Percentiles rank a stretch among this genome's conserved stretches.
Conservation (phyloP, 305 asterid genomes). For the Andrographis paniculata region DNA sequence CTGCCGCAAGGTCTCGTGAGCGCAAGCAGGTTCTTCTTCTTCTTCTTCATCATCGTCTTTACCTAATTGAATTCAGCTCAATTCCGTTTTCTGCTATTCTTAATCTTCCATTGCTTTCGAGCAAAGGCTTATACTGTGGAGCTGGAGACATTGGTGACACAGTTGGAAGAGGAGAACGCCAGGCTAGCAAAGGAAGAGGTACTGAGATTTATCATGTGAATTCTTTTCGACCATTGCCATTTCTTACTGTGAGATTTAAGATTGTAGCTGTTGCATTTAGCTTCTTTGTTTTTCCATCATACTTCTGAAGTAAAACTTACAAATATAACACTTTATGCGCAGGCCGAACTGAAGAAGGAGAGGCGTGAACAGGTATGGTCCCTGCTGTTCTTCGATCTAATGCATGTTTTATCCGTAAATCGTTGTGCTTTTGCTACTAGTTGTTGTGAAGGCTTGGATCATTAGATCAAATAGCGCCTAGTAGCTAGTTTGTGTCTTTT, state of each 20-base stretch:
- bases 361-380: constrained; percentile 66
- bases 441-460: too few relatives aligned
- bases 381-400: constrained; percentile 8
- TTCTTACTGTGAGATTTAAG: too few relatives aligned
- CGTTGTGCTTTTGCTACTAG: not conserved
- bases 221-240: too few relatives aligned
- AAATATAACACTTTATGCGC: constrained; percentile 23
- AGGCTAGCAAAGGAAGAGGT: constrained; percentile 71
- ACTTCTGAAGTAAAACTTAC: constrained; percentile 20
- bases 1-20: constrained; percentile 95
- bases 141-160: constrained; percentile 74
- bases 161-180: constrained; percentile 79
- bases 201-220: too few relatives aligned
- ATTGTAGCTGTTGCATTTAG: too few relatives aligned
- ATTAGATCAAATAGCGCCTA: too few relatives aligned
- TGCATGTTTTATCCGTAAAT: constrained; percentile 3
- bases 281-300: too few relatives aligned
- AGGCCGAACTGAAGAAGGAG: constrained; percentile 58
- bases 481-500: too few relatives aligned
- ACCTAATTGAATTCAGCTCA: not conserved
- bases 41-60: not conserved
- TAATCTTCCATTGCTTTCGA: not conserved
- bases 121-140: constrained; percentile 87
- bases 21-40: constrained; percentile 64
- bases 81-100: not conserved